Percentiles rank a stretch among this genome's conserved stretches.
Evolutionary conservation across 2,329 filamentous ascomycete species (phyloP).

Genomic region (Cadophora sp.): DNA sequence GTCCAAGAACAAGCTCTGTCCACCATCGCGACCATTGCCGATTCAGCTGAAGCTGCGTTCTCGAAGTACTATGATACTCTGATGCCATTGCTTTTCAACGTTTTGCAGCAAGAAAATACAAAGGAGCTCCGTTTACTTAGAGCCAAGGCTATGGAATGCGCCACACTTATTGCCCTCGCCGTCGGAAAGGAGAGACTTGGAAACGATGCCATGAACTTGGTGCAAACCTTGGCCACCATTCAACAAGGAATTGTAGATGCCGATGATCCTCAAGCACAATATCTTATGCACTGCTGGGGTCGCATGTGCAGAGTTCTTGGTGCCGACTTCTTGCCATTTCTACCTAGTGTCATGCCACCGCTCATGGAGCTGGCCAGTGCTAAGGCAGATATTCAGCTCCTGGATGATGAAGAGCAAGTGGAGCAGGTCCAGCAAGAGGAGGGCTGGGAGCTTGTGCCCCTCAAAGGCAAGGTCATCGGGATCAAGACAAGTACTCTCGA

Average conservation of each 20-base stretch:
- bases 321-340: slow-evolving; percentile 88
- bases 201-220: slow-evolving; percentile 83
- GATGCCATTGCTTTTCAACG: slow-evolving; percentile 93
- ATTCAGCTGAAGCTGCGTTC: slow-evolving; percentile 94
- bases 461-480: slow-evolving; percentile 97
- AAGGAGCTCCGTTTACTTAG: slow-evolving; percentile 91
- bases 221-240: slow-evolving; percentile 85
- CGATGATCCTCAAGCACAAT: slow-evolving; percentile 95
- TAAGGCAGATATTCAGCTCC: slow-evolving; percentile 94
- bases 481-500: slow-evolving; percentile 97
- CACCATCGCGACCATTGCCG: slow-evolving; percentile 98
- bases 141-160: slow-evolving; percentile 99
- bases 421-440: slow-evolving; percentile 93
- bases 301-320: slow-evolving; percentile 97
- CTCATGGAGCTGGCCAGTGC: slow-evolving; percentile 89
- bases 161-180: slow-evolving; percentile 91
- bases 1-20: slow-evolving; percentile 98
- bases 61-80: slow-evolving; percentile 93
- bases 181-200: slow-evolving; percentile 94
- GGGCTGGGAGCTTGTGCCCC: slow-evolving; percentile 94
- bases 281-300: slow-evolving; percentile 98
- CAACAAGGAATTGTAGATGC: slow-evolving; percentile 86
- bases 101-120: slow-evolving; percentile 86
- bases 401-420: slow-evolving; percentile 94
- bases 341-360: slow-evolving; percentile 92